Evolutionary conservation across 1,139 yeast species (phyloP).

Genomic region (Blastobotrys proliferans): DNA sequence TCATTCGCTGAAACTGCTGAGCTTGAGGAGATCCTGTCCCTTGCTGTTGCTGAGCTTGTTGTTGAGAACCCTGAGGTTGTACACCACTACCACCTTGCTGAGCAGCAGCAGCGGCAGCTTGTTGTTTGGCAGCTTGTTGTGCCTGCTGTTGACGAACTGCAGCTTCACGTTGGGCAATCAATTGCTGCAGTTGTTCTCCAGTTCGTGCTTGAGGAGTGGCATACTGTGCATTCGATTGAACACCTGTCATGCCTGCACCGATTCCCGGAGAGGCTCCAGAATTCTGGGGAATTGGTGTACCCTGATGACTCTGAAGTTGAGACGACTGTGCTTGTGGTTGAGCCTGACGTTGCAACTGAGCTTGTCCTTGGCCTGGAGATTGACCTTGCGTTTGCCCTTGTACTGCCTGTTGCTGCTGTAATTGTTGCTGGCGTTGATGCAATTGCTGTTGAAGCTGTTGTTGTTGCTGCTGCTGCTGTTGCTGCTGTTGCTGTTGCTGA

Average conservation of each 20-base stretch:
- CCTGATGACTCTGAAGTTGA: neutral
- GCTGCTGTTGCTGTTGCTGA: conserved; percentile 13
- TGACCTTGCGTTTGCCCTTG: conserved; percentile 4
- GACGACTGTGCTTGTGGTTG: neutral
- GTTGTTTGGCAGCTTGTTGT: neutral
- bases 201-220: conserved; percentile 9
- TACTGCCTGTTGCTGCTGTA: conserved; percentile 16
- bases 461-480: conserved; percentile 5
- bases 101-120: too few relatives aligned
- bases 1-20: conserved; percentile 8
- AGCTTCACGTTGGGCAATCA: conserved; percentile 23
- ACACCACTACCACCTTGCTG: neutral
- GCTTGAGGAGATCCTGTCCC: neutral
- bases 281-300: neutral
- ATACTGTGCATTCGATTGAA: neutral
- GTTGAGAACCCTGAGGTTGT: conserved; percentile 1
- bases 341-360: neutral
- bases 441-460: conserved; percentile 8
- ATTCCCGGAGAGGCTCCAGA: neutral
- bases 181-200: conserved; percentile 19
- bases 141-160: conserved; percentile 11
- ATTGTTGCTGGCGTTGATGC: conserved; percentile 9
- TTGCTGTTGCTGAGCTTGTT: conserved; percentile 14
- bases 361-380: conserved; percentile 1
- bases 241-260: too few relatives aligned